These are phyloP conservation scores for Penicillium expansum DNA, from an alignment of 2,329 filamentous ascomycete species.

Conservation along the genomic window DNA sequence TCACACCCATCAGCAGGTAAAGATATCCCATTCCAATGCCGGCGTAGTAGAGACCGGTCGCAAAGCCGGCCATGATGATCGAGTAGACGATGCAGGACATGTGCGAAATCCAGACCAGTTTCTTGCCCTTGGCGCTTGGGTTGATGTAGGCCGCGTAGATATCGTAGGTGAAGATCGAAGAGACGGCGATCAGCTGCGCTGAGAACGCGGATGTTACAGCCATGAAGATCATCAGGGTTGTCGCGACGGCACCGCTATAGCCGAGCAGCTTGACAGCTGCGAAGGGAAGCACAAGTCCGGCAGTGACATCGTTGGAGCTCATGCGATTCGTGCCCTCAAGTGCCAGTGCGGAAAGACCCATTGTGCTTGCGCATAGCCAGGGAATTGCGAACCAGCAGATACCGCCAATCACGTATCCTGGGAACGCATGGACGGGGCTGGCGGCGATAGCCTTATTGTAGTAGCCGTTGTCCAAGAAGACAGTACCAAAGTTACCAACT, in stretches of 20 bases:
- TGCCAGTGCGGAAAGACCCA: conserved; percentile 78
- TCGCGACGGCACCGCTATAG: conserved; percentile 73
- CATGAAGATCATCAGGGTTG: conserved; percentile 81
- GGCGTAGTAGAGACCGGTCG: conserved; percentile 69
- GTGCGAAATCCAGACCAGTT: conserved; percentile 78
- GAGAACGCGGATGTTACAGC: conserved; percentile 83
- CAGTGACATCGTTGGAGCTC: conserved; percentile 69
- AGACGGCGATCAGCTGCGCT: conserved; percentile 81
- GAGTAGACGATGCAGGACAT: conserved; percentile 71
- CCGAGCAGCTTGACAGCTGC: conserved; percentile 81
- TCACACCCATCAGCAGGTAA: conserved; percentile 87
- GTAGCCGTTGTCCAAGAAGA: conserved; percentile 83
- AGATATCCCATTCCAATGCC: conserved; percentile 85
- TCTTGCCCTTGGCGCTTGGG: conserved; percentile 69
- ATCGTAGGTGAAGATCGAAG: conserved; percentile 84
- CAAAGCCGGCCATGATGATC: conserved; percentile 72
- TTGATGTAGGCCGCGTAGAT: conserved; percentile 86
- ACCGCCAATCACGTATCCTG: conserved; percentile 83
- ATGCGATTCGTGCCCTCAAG: conserved; percentile 75
- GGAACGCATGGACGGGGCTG: conserved; percentile 77
- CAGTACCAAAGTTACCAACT: conserved; percentile 60
- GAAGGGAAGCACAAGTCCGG: conserved; percentile 80
- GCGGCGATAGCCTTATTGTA: conserved; percentile 94
- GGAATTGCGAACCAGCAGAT: conserved; percentile 91
- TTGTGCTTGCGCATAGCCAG: conserved; percentile 83